Conservation (phyloP, 164 flowering plant genomes). For the Protea cynaroides region DNA sequence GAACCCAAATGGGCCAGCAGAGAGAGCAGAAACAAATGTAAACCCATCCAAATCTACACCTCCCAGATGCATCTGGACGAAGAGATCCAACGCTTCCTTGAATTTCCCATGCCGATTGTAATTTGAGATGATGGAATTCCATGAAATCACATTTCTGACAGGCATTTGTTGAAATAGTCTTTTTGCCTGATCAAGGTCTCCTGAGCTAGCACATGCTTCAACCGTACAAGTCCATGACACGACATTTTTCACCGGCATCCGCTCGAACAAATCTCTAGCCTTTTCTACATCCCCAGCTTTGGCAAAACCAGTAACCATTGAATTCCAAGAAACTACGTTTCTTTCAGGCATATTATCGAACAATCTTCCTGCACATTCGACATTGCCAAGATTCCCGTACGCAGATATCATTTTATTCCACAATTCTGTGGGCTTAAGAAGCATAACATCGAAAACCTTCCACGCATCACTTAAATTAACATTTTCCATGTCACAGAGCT, state of each 20-base stretch:
- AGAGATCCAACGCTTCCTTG: conserved; percentile 31
- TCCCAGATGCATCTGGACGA: conserved; percentile 26
- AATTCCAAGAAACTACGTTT: conserved; percentile 34
- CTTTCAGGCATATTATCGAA: conserved; percentile 33
- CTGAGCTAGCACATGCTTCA: conserved; percentile 21
- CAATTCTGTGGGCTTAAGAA: conserved; percentile 20
- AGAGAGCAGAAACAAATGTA: conserved; percentile 33
- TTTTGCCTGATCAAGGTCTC: conserved; percentile 24
- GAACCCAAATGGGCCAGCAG: conserved; percentile 35
- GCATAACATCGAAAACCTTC: conserved; percentile 29
- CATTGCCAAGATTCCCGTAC: conserved; percentile 14
- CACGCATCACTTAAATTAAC: conserved; percentile 16
- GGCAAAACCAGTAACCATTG: conserved; percentile 30
- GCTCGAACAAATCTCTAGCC: conserved; percentile 28
- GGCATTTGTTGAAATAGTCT: conserved; percentile 18
- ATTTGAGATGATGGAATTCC: conserved; percentile 42
- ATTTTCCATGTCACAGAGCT: neutral
- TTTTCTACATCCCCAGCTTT: conserved; percentile 19
- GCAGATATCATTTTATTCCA: conserved; percentile 30
- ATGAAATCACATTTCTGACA: conserved; percentile 38
- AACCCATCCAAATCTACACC: conserved; percentile 26
- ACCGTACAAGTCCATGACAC: conserved; percentile 36
- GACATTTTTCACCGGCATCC: conserved; percentile 33
- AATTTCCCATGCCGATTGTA: conserved; percentile 25
- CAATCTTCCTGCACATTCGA: conserved; percentile 25